These are phyloP conservation scores for Spathaspora gorwiae DNA, from an alignment of 805 yeast genomes.

Conservation along the genomic window DNA sequence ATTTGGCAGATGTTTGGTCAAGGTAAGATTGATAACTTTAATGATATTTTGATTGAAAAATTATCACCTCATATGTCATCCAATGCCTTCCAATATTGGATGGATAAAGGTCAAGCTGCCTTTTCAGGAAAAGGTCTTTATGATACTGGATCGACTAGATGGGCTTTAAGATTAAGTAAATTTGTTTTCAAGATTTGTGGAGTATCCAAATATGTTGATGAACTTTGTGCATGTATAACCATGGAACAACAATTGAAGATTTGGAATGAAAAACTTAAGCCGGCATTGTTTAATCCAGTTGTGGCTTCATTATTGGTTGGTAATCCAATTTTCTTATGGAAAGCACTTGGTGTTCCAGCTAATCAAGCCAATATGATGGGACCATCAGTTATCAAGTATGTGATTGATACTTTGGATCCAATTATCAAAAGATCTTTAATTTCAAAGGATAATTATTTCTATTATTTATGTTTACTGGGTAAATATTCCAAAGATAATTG, in stretches of 20 bases:
- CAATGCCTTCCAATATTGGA: conserved; percentile 79
- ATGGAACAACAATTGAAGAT: conserved; percentile 58
- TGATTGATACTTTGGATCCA: conserved; percentile 77
- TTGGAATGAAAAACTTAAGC: conserved; percentile 62
- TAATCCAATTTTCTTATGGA: conserved; percentile 85
- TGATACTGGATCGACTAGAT: conserved; percentile 80
- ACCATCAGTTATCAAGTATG: conserved; percentile 62
- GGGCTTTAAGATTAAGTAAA: conserved; percentile 73
- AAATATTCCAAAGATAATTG: conserved; percentile 58
- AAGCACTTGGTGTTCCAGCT: conserved; percentile 83
- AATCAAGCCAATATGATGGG: conserved; percentile 83
- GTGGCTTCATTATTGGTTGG: conserved; percentile 66
- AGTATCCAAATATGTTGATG: conserved; percentile 44
- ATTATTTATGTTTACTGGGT: conserved; percentile 64
- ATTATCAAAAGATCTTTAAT: conserved; percentile 58
- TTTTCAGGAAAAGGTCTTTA: conserved; percentile 65
- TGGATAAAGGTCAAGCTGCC: conserved; percentile 54
- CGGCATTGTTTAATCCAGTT: conserved; percentile 65
- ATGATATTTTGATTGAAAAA: conserved; percentile 42
- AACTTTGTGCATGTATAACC: conserved; percentile 53
- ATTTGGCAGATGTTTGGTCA: conserved; percentile 75
- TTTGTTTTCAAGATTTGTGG: conserved; percentile 57
- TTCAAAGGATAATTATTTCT: conserved; percentile 72
- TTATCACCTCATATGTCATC: conserved; percentile 72
- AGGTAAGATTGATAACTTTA: conserved; percentile 55